Base-by-base conservation (phyloP, 768 basidiomycete species). In the Agrocybe chaxingu region DNA sequence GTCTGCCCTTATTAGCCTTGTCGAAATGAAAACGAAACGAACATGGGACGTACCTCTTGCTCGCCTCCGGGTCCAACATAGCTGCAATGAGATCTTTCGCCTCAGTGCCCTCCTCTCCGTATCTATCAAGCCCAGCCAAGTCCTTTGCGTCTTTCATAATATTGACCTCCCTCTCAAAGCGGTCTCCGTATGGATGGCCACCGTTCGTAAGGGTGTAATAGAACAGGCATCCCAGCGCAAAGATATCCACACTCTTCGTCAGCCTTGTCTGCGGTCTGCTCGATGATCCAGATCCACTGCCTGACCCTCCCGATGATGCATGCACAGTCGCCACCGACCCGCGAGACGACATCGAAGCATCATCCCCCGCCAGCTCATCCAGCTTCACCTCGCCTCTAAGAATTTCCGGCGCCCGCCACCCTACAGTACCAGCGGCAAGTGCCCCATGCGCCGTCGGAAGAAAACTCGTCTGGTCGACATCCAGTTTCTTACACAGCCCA, bases 381-480 rank as follows among this genome's bases (percentile, higher is more conserved):
- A 98, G 75, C 65, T 90, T 91, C 50, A 99, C 96, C 48, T 97
- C 92, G 2, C 96, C 96, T 18, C 90, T 76, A 40, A 99, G 70
- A 55, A 98, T 94, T 70, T 99, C 97, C 0, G 97, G 97, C 0
- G 97, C 97, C 4, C 97, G 83, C 92, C 97, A 99, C 1, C 97
- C 97, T 13, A 95, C 87, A 0, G 95, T 96, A 10, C 97, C 97
- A 8, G 91, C 93, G 16, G 82, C 91, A 72, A 90, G 82, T 31
- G 87, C 81, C 5, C 96, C 92, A 61, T 95, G 88, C 11, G 84
- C 83, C 0, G 96, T 98, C 1, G 95, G 96, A 56, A 93, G 71
- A 67, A 98, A 98, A 61, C 92, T 94, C 45, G 93, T 95, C 77
- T 98, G 95, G 68, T 98, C 97, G 34, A 91, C 73, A 57, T 98